A percentile compares a stretch with the other conserved stretches of the same genome.
Conservation (phyloP, 352 stramenopile genomes). For the Pythium sp. region DNA sequence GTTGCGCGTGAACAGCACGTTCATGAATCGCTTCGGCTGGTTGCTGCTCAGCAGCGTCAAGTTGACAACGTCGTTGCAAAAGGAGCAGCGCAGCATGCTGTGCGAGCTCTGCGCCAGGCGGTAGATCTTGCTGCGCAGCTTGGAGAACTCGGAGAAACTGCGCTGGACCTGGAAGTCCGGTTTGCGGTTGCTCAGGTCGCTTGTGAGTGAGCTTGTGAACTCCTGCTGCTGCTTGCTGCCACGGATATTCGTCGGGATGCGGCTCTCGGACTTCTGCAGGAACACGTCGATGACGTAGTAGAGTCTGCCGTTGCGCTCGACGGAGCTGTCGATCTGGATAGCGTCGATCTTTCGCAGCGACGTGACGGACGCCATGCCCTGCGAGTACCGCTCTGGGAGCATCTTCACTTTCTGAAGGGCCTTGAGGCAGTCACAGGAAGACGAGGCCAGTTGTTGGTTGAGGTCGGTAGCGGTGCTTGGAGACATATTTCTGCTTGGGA, state of each 20-base stretch:
- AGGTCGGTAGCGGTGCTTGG: background rate
- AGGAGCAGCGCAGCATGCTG: constrained; percentile 9
- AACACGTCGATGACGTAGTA: constrained; percentile 13
- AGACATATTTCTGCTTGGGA: background rate
- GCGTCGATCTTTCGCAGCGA: constrained; percentile 7
- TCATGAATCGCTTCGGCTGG: constrained; percentile 12
- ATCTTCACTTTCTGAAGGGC: constrained; percentile 1
- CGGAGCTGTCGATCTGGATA: constrained; percentile 3
- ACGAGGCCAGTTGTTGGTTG: background rate
- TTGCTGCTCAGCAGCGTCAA: constrained; percentile 5
- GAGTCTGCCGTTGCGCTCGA: background rate
- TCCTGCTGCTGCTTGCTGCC: background rate
- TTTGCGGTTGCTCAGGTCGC: background rate
- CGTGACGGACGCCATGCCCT: constrained; percentile 3
- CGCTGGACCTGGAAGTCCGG: constrained; percentile 14
- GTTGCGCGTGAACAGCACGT: constrained; percentile 3
- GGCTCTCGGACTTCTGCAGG: constrained; percentile 4
- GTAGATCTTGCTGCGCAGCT: constrained; percentile 10
- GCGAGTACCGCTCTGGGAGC: constrained; percentile 7
- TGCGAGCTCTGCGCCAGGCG: constrained; percentile 1
- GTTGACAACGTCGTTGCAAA: constrained; percentile 10
- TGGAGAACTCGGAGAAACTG: constrained; percentile 8
- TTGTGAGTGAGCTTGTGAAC: background rate
- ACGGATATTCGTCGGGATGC: constrained; percentile 10
- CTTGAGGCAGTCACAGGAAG: constrained; percentile 5